Evolutionary conservation across 1,284 basidiomycete species (phyloP).

Genomic region (Ustilago nuda): DNA sequence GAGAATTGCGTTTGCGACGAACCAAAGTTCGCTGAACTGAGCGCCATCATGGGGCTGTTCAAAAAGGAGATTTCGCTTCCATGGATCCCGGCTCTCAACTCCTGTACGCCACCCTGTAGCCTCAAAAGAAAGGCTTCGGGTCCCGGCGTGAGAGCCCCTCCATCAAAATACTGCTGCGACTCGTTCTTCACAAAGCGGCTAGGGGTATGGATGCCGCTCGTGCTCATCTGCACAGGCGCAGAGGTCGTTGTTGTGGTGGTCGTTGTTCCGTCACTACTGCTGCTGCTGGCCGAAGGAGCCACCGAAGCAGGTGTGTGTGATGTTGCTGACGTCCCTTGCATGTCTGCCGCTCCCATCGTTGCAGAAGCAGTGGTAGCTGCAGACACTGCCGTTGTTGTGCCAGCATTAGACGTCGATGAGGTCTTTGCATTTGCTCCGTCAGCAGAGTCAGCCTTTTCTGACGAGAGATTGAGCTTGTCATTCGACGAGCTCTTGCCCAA

Average conservation of each 20-base stretch:
- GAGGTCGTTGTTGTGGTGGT: slow-evolving; percentile 23
- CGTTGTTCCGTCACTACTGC: slow-evolving; percentile 1
- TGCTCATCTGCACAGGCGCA: slow-evolving; percentile 29
- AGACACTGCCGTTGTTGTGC: slow-evolving; percentile 12
- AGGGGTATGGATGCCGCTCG: slow-evolving; percentile 44
- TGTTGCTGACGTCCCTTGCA: not conserved
- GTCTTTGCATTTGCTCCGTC: slow-evolving; percentile 15
- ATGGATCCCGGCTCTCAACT: slow-evolving; percentile 58
- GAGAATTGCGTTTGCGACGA: slow-evolving; percentile 39
- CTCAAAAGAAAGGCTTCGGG: slow-evolving; percentile 62
- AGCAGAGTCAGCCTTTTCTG: slow-evolving; percentile 8
- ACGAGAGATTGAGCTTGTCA: slow-evolving; percentile 34
- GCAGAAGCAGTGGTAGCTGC: slow-evolving; percentile 7
- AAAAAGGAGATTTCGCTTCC: slow-evolving; percentile 55
- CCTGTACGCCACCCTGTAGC: slow-evolving; percentile 59
- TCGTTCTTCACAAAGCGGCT: slow-evolving; percentile 53
- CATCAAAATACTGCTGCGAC: slow-evolving; percentile 57
- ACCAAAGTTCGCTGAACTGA: slow-evolving; percentile 32
- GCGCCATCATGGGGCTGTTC: slow-evolving; percentile 34
- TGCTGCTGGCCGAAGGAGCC: slow-evolving; percentile 12
- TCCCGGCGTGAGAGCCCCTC: slow-evolving; percentile 59
- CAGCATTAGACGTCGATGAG: slow-evolving; percentile 8
- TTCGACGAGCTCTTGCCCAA: slow-evolving; percentile 36
- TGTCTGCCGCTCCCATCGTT: not conserved
- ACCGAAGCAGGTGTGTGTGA: slow-evolving; percentile 12